Evolutionary conservation across 1,139 yeast genomes (phyloP), one percentile per base, ranked within the genome.

Genomic region (Diutina siamensis): DNA sequence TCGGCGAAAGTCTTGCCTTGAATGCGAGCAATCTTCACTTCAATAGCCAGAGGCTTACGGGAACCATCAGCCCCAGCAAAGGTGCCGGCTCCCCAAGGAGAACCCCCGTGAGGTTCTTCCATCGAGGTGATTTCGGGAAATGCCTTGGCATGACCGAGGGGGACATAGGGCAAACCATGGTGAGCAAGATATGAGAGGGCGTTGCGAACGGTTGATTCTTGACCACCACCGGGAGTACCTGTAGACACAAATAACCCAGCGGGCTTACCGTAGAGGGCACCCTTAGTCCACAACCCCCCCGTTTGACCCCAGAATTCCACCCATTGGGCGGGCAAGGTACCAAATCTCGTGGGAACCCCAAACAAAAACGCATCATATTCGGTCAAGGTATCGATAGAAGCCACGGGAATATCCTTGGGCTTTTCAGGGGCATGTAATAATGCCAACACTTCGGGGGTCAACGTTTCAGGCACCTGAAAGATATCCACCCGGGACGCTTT

Each of bases 391-490:
- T 48, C 52, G 28, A 25, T 27, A 15, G 51, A 44, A 22, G 51
- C 54, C 31, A 48, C 34, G 22, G 52, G 52, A 50, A 38, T 48
- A 27, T 48, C 52, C 36, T 20, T 27, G 17, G 53, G 46, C 22
- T 50, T 53, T 27, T 47, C 34, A 18, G 52, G 52, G 49, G 60
- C 89, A 55, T 78, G 77, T 71, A 86, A 61, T 55, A 63, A 57
- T 34, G 60, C 59, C 54, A 86, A 71, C 17, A 83, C 71, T n/a
- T 80, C 86, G 33, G 71, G 71, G 32, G 80, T 61, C 51, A 86
- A 69, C 46, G 95, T 85, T 68, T 86, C 95, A 50, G 87, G 79
- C 50, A 86, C 79, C 68, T 83, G 94, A 71, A 63, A 83, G 55
- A 83, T 73, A 35, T 47, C 47, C 17, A 46, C 52, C 53, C 75